Percentiles rank a stretch among this genome's conserved stretches.
Conservation (phyloP, 169 alveolate species). For the Ophryocystis elektroscirrha region DNA sequence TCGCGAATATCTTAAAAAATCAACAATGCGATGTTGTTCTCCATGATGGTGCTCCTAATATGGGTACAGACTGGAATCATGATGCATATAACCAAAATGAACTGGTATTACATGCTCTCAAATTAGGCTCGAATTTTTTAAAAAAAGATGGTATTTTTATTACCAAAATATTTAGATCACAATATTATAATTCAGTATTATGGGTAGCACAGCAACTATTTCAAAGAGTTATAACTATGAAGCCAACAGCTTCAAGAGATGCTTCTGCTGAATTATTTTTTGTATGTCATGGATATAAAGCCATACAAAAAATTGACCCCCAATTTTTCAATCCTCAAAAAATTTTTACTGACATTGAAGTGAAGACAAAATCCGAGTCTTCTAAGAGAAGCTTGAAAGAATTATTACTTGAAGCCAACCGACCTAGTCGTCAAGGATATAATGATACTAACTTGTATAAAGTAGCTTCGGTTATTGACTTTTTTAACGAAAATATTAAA, state of each 20-base stretch:
- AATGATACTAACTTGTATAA: too few species aligned
- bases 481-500: conserved; percentile 33
- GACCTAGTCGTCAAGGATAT: too few species aligned
- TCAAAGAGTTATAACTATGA: conserved; percentile 80
- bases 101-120: conserved; percentile 67
- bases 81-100: conserved; percentile 92
- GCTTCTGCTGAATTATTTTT: conserved; percentile 94
- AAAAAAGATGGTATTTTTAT: conserved; percentile 52
- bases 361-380: too few species aligned
- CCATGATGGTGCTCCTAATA: conserved; percentile 99
- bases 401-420: too few species aligned
- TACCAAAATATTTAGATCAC: conserved; percentile 71
- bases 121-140: conserved; percentile 65
- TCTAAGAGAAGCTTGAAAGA: too few species aligned
- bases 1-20: conserved; percentile 30
- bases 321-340: conserved; percentile 74
- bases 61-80: conserved; percentile 88
- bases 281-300: conserved; percentile 72
- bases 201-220: conserved; percentile 86
- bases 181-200: conserved; percentile 79
- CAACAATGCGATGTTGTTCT: conserved; percentile 84
- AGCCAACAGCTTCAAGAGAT: conserved; percentile 87
- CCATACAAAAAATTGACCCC: conserved; percentile 73
- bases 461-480: too few species aligned
- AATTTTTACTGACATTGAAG: conserved; percentile 51